phyloP scores from a whole-genome alignment of 805 yeast genomes.

The Dipodascus geniculatus region DNA sequence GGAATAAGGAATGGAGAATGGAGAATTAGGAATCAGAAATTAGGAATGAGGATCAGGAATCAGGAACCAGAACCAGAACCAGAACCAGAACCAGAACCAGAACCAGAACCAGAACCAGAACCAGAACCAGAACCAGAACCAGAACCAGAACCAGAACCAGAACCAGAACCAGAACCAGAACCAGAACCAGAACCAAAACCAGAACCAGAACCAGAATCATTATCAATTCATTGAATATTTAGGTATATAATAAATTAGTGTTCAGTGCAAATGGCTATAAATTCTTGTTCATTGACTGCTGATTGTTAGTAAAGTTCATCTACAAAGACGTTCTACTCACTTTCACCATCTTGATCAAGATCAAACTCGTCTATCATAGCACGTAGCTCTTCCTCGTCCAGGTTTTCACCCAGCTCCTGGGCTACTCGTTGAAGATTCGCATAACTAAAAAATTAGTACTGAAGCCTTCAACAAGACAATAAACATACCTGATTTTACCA shows the following conservation, averaged over 20 bases:
- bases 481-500: conserved; percentile 49
- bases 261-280: conserved; percentile 78
- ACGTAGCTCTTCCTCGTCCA: conserved; percentile 82
- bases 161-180: neutral
- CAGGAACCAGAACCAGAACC: too few species aligned
- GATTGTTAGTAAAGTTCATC: conserved; percentile 5
- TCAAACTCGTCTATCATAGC: conserved; percentile 99
- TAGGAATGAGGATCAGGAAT: too few species aligned
- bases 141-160: neutral
- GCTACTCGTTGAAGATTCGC: conserved; percentile 81
- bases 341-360: conserved; percentile 90
- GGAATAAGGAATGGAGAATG: neutral
- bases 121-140: neutral
- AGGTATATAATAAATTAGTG: conserved; percentile 11
- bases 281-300: conserved; percentile 70
- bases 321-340: conserved; percentile 4
- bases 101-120: neutral
- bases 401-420: conserved; percentile 81
- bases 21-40: too few species aligned
- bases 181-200: too few species aligned
- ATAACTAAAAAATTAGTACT: conserved; percentile 28
- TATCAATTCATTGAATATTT: neutral
- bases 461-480: neutral
- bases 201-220: too few species aligned
- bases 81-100: neutral